Base-by-base conservation (phyloP, 164 flowering plant genomes). In the Sedum album region DNA sequence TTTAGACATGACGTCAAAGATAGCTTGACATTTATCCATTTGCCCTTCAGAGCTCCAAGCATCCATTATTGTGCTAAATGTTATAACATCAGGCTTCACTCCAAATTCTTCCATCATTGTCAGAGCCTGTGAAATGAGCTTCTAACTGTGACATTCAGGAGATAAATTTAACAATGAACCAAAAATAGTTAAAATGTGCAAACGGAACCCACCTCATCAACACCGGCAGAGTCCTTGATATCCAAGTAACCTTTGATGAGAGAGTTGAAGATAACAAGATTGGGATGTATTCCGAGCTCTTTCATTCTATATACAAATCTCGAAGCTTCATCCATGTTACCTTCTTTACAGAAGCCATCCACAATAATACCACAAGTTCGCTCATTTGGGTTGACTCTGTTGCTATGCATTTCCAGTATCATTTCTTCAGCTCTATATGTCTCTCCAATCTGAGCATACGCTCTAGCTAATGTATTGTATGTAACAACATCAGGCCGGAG, bases 1-100 rank as follows among this genome's bases (percentile, higher is more conserved):
- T 73, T 80, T 77, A 68, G 76, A 71, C 95, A 93, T 93, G 76
- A 87, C 90, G 51, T 91, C 72, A 68, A 91, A 91, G 31, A 88
- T 79, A 60, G 83, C 87, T 66, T 77, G 79, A 82, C 99, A 94
- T 73, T 80, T 94, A 20, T 80, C 86, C 96, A 91, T 91, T 48
- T 78, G 79, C 49, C 99, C 97, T 1, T 78, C 87, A 0, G 91
- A 77, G 72, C 97, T 86, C 97, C 97, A 91, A 18, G 89, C 88
- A 74, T 94, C 81, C 99, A 94, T 91, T 51, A 91, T 85, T 48
- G 91, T 90, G 90, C 99, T 91, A 73, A 88, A 94, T 72, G 99
- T 88, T 69, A 94, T 64, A 18, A 94, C 97, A 74, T 91, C 99
- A 38, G 97, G 97, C 78, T 87, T 91, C 67, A 90, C 76, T 38